phyloP scores from a whole-genome alignment of 306 rosid species.

The Vachellia pachyceras region DNA sequence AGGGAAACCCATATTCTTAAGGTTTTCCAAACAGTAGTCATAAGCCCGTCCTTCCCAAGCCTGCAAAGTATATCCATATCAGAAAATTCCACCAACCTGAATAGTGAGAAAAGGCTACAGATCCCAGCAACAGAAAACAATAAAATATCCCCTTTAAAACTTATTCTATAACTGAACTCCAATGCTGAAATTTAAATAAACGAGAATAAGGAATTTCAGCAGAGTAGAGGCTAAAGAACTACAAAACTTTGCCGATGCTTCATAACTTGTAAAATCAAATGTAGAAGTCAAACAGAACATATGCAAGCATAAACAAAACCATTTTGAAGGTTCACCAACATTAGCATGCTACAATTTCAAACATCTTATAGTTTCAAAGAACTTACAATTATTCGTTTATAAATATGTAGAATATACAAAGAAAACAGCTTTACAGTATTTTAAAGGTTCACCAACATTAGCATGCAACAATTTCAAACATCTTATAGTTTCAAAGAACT shows the following conservation, averaged over 20 bases:
- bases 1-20: slow-evolving; percentile 86
- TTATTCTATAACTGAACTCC: slow-evolving; percentile 22
- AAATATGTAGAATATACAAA: slow-evolving; percentile 23
- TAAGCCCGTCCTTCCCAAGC: slow-evolving; percentile 99
- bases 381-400: not conserved
- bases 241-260: slow-evolving; percentile 17
- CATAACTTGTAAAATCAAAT: slow-evolving; percentile 11
- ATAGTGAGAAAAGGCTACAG: slow-evolving; percentile 27
- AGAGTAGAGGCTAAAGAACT: slow-evolving; percentile 9
- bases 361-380: not conserved
- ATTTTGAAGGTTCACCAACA: slow-evolving; percentile 13
- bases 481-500: not conserved
- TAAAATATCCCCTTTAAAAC: slow-evolving; percentile 18
- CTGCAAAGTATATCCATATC: slow-evolving; percentile 48
- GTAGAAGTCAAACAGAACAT: not conserved
- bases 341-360: slow-evolving; percentile 22
- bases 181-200: slow-evolving; percentile 20
- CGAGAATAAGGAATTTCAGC: slow-evolving; percentile 20
- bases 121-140: slow-evolving; percentile 30
- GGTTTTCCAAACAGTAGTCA: slow-evolving; percentile 95
- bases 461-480: slow-evolving; percentile 18
- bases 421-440: not conserved
- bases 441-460: slow-evolving; percentile 17
- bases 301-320: slow-evolving; percentile 10
- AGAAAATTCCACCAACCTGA: slow-evolving; percentile 32